Percentiles rank a stretch among this genome's conserved stretches.
Evolutionary conservation across 2,329 filamentous ascomycete genomes (phyloP).

Genomic region (Epichloe bromicola): DNA sequence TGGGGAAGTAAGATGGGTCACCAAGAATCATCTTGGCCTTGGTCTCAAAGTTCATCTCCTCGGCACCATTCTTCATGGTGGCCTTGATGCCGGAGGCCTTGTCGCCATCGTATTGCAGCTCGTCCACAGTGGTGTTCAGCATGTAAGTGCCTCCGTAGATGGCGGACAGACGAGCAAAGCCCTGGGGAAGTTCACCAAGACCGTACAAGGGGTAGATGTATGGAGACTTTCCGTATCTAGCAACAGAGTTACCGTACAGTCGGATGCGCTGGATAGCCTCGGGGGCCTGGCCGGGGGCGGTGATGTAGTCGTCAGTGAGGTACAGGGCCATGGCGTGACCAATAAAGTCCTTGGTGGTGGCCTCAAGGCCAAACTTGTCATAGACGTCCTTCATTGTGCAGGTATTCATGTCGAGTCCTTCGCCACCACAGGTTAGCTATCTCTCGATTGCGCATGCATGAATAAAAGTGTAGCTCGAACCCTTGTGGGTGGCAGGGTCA

Average conservation of each 20-base stretch:
- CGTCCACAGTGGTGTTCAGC: conserved; percentile 90
- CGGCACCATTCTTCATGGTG: conserved; percentile 72
- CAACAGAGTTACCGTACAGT: conserved; percentile 95
- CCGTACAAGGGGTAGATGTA: conserved; percentile 99
- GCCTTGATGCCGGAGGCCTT: conserved; percentile 96
- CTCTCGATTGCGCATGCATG: background rate
- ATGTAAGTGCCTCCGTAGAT: conserved; percentile 99
- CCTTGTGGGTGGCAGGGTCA: conserved; percentile 79
- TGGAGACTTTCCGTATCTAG: conserved; percentile 92
- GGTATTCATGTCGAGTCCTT: conserved; percentile 65
- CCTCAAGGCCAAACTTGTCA: conserved; percentile 91
- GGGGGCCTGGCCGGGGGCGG: conserved; percentile 55
- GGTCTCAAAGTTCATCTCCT: conserved; percentile 90
- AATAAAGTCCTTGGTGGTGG: conserved; percentile 84
- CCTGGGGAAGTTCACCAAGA: conserved; percentile 90
- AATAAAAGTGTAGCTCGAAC: conserved; percentile 28
- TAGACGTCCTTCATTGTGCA: conserved; percentile 97
- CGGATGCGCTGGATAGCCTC: conserved; percentile 86
- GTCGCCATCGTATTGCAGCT: conserved; percentile 69
- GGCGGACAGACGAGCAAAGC: conserved; percentile 90
- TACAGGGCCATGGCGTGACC: conserved; percentile 98
- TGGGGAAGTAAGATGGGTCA: conserved; percentile 91
- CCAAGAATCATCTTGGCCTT: conserved; percentile 93
- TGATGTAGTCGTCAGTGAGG: conserved; percentile 79
- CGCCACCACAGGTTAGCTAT: conserved; percentile 8